Evolutionary conservation across 108 stramenopile genomes (phyloP), one percentile per base, ranked within the genome.

Genomic region (Epipyxis sp.): DNA sequence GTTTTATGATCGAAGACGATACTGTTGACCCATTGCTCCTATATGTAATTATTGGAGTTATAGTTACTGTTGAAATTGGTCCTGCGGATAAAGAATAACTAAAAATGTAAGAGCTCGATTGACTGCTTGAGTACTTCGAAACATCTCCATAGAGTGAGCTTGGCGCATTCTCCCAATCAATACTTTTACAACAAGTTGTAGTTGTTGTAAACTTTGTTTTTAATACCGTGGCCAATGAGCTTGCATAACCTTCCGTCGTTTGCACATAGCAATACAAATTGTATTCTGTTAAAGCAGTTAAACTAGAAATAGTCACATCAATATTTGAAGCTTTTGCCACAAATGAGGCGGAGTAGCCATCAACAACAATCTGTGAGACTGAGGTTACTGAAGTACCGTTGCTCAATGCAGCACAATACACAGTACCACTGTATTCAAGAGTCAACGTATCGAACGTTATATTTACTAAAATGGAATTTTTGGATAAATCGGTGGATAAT

Each of bases 341-440:
- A 37, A 32, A 65, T 29, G 61, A 13, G 6, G 27, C 6, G 6
- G 10, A 6, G 13, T 10, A 16, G 10, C 35, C 34, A 29, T 3
- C 3, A 29, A 25, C 6, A 16, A 35, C 34, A 29, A 65, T 37
- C 10, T 65, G 27, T 16, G 3, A 16, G 34, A 65, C 34, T 6
- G 61, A 65, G 25, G 61, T 32, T 3, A 37, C 6, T 10, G 34
- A 32, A 13, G 34, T 13, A 37, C 34, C 35, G 6, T 6, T 20
- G 6, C 30, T 13, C 20, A 65, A 65, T 13, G 61, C 61, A 29
- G 61, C 61, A 65, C 61, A 65, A 65, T 65, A 65, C 3, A 65
- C 61, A 35, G 61, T 65, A 6, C 61, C 61, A 65, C 30, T 32
- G 25, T 65, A 65, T 10, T 10, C 35, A 10, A 65, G 34, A 29